These are phyloP conservation scores for Diplodia scrobiculata DNA, from an alignment of 2,329 filamentous ascomycete genomes.

Conservation along the genomic window DNA sequence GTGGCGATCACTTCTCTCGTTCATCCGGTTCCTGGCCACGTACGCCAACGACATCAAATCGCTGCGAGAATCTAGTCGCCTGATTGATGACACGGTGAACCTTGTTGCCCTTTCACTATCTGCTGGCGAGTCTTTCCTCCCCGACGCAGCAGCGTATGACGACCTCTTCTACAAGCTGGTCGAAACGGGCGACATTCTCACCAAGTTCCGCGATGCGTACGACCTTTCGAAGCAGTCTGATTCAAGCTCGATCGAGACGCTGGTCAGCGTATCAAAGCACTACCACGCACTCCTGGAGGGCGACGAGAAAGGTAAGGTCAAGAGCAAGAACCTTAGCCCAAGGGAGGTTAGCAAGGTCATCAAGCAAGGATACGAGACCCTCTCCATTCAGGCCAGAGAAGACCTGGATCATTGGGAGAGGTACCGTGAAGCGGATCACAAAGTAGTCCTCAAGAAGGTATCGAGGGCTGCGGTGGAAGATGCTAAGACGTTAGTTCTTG, in stretches of 20 bases:
- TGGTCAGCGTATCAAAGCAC: slow-evolving; percentile 79
- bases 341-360: slow-evolving; percentile 86
- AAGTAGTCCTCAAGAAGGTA: slow-evolving; percentile 81
- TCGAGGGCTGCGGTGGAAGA: slow-evolving; percentile 76
- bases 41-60: slow-evolving; percentile 77
- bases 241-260: slow-evolving; percentile 74
- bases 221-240: slow-evolving; percentile 45
- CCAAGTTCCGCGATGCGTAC: slow-evolving; percentile 81
- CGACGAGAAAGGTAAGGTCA: slow-evolving; percentile 52
- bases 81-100: slow-evolving; percentile 78
- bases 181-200: slow-evolving; percentile 80
- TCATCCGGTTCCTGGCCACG: slow-evolving; percentile 86
- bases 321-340: slow-evolving; percentile 72
- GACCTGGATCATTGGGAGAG: slow-evolving; percentile 82
- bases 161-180: slow-evolving; percentile 98
- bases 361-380: slow-evolving; percentile 92
- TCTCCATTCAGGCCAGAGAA: slow-evolving; percentile 87
- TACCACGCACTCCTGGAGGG: slow-evolving; percentile 80
- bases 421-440: slow-evolving; percentile 85
- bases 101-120: slow-evolving; percentile 82
- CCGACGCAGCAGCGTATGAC: slow-evolving; percentile 83
- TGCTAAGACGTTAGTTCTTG: slow-evolving; percentile 55
- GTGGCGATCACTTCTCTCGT: slow-evolving; percentile 83
- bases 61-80: slow-evolving; percentile 67
- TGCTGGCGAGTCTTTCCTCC: slow-evolving; percentile 85